A percentile compares a stretch with the other conserved stretches of the same genome.
Conservation (phyloP, 2,329 filamentous ascomycete species). For the Phaeosphaeria sp. region DNA sequence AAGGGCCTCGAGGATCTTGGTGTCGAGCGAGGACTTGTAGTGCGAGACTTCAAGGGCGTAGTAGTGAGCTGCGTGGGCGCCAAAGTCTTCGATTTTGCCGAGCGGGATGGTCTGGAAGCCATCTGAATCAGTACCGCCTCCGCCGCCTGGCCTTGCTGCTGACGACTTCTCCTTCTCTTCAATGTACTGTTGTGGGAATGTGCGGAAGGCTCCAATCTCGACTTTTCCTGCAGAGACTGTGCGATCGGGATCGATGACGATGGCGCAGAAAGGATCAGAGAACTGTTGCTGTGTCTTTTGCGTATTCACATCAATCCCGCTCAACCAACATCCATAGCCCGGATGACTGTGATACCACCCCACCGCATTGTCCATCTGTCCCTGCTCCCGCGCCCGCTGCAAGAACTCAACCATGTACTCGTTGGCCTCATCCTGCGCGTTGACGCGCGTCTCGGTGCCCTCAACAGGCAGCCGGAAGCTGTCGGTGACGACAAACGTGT, state of each 20-base stretch:
- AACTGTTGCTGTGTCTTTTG: constrained; percentile 84
- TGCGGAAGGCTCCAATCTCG: constrained; percentile 96
- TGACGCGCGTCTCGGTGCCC: constrained; percentile 97
- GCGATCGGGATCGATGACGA: constrained; percentile 92
- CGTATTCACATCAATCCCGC: constrained; percentile 91
- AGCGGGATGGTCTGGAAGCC: constrained; percentile 81
- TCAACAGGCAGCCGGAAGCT: constrained; percentile 94
- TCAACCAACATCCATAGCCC: constrained; percentile 97
- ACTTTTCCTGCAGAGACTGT: constrained; percentile 95
- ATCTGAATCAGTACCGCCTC: constrained; percentile 56
- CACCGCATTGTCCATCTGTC: constrained; percentile 87
- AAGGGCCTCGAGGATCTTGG: constrained; percentile 81
- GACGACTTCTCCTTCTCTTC: constrained; percentile 52
- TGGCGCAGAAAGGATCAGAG: constrained; percentile 89
- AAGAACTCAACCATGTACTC: constrained; percentile 95
- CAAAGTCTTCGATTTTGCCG: constrained; percentile 95
- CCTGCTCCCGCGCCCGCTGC: constrained; percentile 73
- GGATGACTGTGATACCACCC: constrained; percentile 99
- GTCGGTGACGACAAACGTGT: constrained; percentile 91
- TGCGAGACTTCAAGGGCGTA: constrained; percentile 91
- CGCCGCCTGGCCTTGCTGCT: constrained; percentile 11
- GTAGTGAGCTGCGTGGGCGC: constrained; percentile 87
- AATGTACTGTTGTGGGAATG: constrained; percentile 75
- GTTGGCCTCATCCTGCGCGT: constrained; percentile 93
- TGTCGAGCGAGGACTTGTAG: constrained; percentile 92